Base-by-base conservation (phyloP, 768 basidiomycete species). In the Rhodosporidiobolus sp. region DNA sequence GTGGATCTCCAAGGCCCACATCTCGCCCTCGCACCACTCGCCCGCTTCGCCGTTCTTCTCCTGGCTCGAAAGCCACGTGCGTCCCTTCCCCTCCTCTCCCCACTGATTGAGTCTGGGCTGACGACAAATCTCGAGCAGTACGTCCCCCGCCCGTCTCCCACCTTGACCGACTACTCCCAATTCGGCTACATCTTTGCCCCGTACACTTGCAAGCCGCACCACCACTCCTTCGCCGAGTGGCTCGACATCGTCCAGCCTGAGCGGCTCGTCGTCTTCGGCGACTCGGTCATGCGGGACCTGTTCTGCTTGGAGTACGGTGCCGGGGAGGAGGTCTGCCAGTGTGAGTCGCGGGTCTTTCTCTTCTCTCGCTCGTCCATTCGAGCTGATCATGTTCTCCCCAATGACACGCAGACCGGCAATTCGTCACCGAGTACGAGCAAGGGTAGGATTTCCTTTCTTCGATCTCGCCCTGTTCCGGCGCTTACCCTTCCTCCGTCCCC, bases 141-240 rank as follows among this genome's bases (percentile, higher is more conserved):
- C 32, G 9, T 14, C 55, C 55, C 17, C 32, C 32, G 55, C 55
- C 35, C 34, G 16, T 19, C 28, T 32, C 30, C 11, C 20, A 45
- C 55, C 45, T 54, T 69, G 7, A 46, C 34, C 48, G 62, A 63
- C 56, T 69, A 63, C 55, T 26, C n/a, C 35, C 30, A 17, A 7
- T 64, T n/a, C 69, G 62, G 30, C 4, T 59, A 70, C 63, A 30
- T 64, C 50, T 70, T 43, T 35, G 56, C 63, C n/a, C 69, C 69
- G 4, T 64, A 59, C 69, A 0, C 38, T 2, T 70, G 69, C 63
- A 70, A 70, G 69, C 50, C 58, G 19, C 69, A 43, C 5, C 69
- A 70, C 50, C 69, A 48, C 34, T 43, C 55, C 19, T n/a, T 57
- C 19, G 26, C 35, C 63, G 69, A 70, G 43, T 70, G 69, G 69